These are phyloP conservation scores for Ophidiomyces ophidiicola DNA, from an alignment of 2,329 filamentous ascomycete genomes.

Conservation along the genomic window DNA sequence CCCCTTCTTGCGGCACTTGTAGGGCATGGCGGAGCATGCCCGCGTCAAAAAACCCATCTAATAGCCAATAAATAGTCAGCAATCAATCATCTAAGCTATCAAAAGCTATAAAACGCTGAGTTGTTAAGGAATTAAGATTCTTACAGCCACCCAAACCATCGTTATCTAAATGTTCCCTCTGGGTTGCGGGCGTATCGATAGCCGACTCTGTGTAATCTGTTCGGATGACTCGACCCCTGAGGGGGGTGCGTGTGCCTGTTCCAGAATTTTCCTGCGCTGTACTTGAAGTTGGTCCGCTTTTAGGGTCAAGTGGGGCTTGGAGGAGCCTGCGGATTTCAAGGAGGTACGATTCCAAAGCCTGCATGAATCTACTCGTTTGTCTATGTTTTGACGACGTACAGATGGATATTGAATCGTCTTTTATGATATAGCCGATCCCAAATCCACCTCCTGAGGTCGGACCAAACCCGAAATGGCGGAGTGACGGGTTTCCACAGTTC, in stretches of 20 bases:
- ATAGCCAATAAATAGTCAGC: constrained; percentile 10
- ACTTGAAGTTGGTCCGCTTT: constrained; percentile 50
- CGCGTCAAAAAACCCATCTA: constrained; percentile 95
- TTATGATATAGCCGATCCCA: constrained; percentile 98
- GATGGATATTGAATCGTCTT: constrained; percentile 79
- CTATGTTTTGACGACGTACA: constrained; percentile 89
- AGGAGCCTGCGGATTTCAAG: constrained; percentile 80
- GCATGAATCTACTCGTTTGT: constrained; percentile 81
- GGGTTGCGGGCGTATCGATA: constrained; percentile 37
- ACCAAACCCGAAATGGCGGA: constrained; percentile 93
- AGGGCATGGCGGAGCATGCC: constrained; percentile 86
- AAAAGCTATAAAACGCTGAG: neutral
- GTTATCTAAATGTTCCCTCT: constrained; percentile 52
- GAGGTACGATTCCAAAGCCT: constrained; percentile 79
- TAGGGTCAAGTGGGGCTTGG: constrained; percentile 50
- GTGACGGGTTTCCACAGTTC: constrained; percentile 94
- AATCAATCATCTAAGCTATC: no score
- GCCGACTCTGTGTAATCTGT: constrained; percentile 37
- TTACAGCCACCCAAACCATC: constrained; percentile 89
- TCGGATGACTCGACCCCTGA: constrained; percentile 58
- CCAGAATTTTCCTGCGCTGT: constrained; percentile 24
- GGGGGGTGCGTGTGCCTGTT: neutral
- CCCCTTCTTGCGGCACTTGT: constrained; percentile 43
- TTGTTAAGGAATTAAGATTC: constrained; percentile 36
- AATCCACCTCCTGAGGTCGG: constrained; percentile 90